These are phyloP conservation scores for Gymnopilus dilepis DNA, from an alignment of 768 basidiomycete species.

Conservation along the genomic window DNA sequence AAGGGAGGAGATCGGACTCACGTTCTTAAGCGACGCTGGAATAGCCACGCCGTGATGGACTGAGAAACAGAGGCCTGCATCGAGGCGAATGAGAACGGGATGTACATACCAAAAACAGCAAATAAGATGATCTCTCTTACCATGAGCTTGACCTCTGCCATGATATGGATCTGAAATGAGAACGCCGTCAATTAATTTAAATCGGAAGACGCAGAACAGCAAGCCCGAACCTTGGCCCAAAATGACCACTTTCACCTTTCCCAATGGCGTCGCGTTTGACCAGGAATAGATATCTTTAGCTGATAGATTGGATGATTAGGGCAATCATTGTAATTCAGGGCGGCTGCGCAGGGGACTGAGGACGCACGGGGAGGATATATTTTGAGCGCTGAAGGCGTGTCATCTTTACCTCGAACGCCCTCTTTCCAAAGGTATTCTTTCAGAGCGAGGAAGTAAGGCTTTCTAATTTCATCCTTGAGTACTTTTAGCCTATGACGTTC, in stretches of 20 bases:
- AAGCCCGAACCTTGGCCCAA: slow-evolving; percentile 66
- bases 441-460: slow-evolving; percentile 76
- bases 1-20: slow-evolving; percentile 35
- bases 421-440: slow-evolving; percentile 74
- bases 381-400: slow-evolving; percentile 50
- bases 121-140: slow-evolving; percentile 41
- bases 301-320: slow-evolving; percentile 9
- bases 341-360: slow-evolving; percentile 1
- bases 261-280: slow-evolving; percentile 83
- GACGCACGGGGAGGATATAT: slow-evolving; percentile 82
- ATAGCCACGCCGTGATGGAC: slow-evolving; percentile 77
- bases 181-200: not conserved
- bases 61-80: slow-evolving; percentile 83
- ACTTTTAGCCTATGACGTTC: slow-evolving; percentile 63
- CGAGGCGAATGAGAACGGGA: slow-evolving; percentile 2
- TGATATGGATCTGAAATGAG: slow-evolving; percentile 75
- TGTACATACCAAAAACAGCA: not conserved
- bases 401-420: slow-evolving; percentile 59
- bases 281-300: slow-evolving; percentile 90
- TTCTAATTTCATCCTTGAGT: slow-evolving; percentile 74
- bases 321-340: not conserved
- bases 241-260: slow-evolving; percentile 86
- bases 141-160: slow-evolving; percentile 81
- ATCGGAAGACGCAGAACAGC: not conserved
- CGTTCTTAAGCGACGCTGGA: slow-evolving; percentile 87